Evolutionary conservation across 192 early-diverging fungal species (phyloP).

Genomic region (Dimargaris cristalligena): DNA sequence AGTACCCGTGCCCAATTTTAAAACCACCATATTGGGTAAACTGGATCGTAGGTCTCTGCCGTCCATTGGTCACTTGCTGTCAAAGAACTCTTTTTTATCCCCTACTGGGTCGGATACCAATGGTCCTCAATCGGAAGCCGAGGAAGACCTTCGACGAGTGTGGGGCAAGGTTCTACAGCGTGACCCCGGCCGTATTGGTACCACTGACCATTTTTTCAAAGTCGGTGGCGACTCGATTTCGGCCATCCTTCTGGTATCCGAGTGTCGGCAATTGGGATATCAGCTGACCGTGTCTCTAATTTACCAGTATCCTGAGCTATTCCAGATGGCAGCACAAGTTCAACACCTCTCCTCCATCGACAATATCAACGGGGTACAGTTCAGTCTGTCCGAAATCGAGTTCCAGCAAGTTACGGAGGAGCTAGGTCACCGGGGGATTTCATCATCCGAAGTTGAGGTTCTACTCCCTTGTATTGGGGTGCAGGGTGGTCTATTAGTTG

Average conservation of each 20-base stretch:
- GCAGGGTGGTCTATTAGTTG: no score
- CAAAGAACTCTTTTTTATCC: no score
- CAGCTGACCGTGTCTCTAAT: background rate
- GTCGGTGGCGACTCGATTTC: slow-evolving; percentile 21
- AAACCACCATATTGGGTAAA: background rate
- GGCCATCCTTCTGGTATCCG: slow-evolving; percentile 9
- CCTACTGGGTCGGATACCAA: background rate
- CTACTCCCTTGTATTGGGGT: no score
- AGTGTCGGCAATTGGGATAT: background rate
- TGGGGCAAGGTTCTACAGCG: background rate
- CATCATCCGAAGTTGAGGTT: no score
- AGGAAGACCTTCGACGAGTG: background rate
- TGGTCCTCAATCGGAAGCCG: background rate
- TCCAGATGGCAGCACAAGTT: no score
- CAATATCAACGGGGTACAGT: no score
- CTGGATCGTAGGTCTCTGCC: background rate
- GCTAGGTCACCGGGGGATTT: no score
- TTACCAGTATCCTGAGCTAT: background rate
- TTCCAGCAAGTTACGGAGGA: no score
- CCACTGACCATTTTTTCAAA: slow-evolving; percentile 15
- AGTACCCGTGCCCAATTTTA: background rate
- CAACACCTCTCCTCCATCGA: no score
- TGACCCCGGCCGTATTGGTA: background rate
- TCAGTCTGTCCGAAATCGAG: no score
- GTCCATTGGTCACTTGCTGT: no score